These are phyloP conservation scores for Fusarium sp. DNA, from an alignment of 2,329 filamentous ascomycete genomes.

Conservation along the genomic window DNA sequence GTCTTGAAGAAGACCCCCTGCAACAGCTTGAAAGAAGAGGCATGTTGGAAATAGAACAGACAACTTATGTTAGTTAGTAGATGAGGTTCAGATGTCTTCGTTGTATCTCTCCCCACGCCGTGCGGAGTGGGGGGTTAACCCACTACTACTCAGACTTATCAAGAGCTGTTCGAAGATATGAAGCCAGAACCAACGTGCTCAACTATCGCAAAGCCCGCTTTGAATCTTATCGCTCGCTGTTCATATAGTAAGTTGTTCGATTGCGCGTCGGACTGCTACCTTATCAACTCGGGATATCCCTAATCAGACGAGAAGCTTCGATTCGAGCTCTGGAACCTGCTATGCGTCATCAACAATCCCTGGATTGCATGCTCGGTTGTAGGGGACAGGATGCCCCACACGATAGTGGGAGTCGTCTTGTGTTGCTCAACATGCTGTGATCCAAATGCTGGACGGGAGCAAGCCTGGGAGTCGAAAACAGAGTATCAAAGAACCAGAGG, in stretches of 20 bases:
- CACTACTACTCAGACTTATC: conserved; percentile 19
- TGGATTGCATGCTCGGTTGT: conserved; percentile 10
- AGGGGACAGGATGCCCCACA: conserved; percentile 14
- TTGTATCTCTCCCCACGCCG: conserved; percentile 16
- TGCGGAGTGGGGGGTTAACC: conserved; percentile 35
- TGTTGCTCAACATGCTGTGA: conserved; percentile 32
- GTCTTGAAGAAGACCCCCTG: not conserved
- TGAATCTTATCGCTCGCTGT: not conserved
- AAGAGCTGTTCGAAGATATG: not conserved
- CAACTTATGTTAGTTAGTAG: not conserved
- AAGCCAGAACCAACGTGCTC: not conserved
- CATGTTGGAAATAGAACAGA: not conserved
- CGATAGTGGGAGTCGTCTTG: conserved; percentile 39
- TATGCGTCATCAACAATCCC: conserved; percentile 25
- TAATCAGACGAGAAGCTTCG: conserved; percentile 14
- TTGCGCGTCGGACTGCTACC: not conserved
- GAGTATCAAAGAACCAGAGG: conserved; percentile 15
- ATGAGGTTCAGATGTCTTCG: not conserved
- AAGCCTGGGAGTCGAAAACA: conserved; percentile 22
- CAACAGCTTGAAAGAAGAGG: not conserved
- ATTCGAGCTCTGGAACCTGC: conserved; percentile 11
- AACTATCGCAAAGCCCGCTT: not conserved
- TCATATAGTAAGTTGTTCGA: not conserved
- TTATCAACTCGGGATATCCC: not conserved
- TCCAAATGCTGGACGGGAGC: conserved; percentile 18